Base-by-base conservation (phyloP, 1,139 yeast genomes). In the Geotrichum candidum region DNA sequence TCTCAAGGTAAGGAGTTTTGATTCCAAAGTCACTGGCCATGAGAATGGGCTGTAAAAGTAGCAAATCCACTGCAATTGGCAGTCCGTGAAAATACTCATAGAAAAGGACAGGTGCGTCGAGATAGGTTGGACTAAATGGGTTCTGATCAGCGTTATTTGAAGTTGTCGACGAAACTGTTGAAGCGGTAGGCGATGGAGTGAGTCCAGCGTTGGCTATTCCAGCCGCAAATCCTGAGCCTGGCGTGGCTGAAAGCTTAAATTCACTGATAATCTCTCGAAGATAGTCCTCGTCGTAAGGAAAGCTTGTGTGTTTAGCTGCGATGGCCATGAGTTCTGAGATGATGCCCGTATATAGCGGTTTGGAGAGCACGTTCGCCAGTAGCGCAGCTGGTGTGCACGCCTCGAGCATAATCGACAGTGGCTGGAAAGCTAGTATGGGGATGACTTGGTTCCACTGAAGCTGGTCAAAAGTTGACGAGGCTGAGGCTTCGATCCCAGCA, bases 1-100 rank as follows among this genome's bases (percentile, higher is more conserved):
- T 89, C 74, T 91, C 97, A 73, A 91, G 80, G 72, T 91, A 91
- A 2, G 97, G 97, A 0, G 97, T 89, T 72, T 89, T 86, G 61
- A 90, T 85, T 54, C 88, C 86, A 70, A 83, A 83, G 73, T 90
- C 96, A 75, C 90, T 96, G 23, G 95, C 96, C 64, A 90, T 77
- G 62, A 91, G 78, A 63, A 91, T 90, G 5, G 97, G 96, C 72
- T 90, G 96, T 64, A 91, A 80, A 63, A 91, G 77, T 58, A 90
- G 77, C 70, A 90, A 79, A 74, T 91, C 97, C 57, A 88, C 78
- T 65, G 86, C 84, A 63, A 89, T 72, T 59, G 81, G 82, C 60
- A 77, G 74, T 61, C 78, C 81, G 66, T 84, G 80, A 72, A 74
- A 83, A 68, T 80, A 87, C 65, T 84, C 83, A 73, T 84, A 87